Base-by-base conservation (phyloP, 2,329 filamentous ascomycete genomes). In the Aspergillus carbonarius region DNA sequence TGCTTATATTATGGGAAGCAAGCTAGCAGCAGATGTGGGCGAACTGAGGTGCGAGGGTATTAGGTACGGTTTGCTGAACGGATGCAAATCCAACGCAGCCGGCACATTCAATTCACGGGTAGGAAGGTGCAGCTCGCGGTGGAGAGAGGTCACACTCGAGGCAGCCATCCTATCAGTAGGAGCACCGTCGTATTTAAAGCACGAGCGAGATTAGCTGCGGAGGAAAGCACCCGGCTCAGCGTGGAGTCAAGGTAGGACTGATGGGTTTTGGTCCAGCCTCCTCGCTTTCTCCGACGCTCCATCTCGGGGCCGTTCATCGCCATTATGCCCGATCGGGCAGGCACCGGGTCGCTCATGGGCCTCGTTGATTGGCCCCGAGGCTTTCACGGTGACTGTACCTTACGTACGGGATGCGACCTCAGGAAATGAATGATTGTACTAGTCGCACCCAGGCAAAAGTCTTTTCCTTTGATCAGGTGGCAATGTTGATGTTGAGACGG, bases 251-350 rank as follows among this genome's bases (percentile, higher is more conserved):
- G 32, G 18, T 54, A 15, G 20, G 44, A 30, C 17, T 40, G 23
- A 20, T 30, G 37, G 25, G 53, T 51, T 51, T 20, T 63, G 57
- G 59, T 55, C 63, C 63, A 65, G 61, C 63, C 63, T 60, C 63
- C 54, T 57, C 54, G 42, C 48, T 62, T 62, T 62, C 39, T 27
- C 25, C 40, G 46, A 25, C 44, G 30, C 47, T 35, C 27, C 27
- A 23, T 32, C 32, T 53, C 50, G 50, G 50, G 17, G 8, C 25
- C 48, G 35, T 39, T 10, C 27, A 49, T 42, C 54, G 57, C 25
- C 40, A 51, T 57, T 53, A 57, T 32, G 44, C 58, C 49, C 58
- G 34, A 60, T 54, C 37, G 49, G 54, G 58, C 48, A 53, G 53
- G 23, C 34, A 44, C 15, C 44, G 20, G 51, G 37, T n/a, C 37